These are phyloP conservation scores for Aspergillus ibericus DNA, from an alignment of 2,329 filamentous ascomycete genomes.

Conservation along the genomic window DNA sequence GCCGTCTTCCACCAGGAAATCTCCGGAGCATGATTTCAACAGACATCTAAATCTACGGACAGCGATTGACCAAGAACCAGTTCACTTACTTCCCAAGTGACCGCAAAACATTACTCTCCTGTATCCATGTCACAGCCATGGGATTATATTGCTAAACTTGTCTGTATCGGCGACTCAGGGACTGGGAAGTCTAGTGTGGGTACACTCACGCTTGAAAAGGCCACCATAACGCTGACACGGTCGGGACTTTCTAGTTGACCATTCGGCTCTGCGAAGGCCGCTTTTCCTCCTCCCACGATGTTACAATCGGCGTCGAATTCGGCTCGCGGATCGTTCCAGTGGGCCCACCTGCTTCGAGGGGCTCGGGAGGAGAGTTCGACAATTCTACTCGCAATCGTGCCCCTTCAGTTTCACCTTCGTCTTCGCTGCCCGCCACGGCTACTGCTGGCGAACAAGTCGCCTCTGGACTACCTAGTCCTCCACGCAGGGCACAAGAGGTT, in stretches of 20 bases:
- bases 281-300: slow-evolving; percentile 91
- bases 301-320: slow-evolving; percentile 96
- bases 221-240: slow-evolving; percentile 11
- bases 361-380: slow-evolving; percentile 54
- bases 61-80: slow-evolving; percentile 3
- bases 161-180: slow-evolving; percentile 94
- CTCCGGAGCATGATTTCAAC: slow-evolving; percentile 18
- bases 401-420: slow-evolving; percentile 11
- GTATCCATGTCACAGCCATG: slow-evolving; percentile 63
- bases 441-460: slow-evolving; percentile 16
- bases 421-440: slow-evolving; percentile 11
- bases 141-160: slow-evolving; percentile 99
- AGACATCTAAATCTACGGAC: slow-evolving; percentile 11
- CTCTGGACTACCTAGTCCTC: slow-evolving; percentile 37
- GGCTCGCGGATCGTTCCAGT: slow-evolving; percentile 90
- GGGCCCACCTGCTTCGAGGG: slow-evolving; percentile 71
- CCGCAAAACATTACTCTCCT: slow-evolving; percentile 10
- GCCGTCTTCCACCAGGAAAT: slow-evolving; percentile 1
- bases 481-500: slow-evolving; percentile 35
- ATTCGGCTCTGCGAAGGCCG: slow-evolving; percentile 95
- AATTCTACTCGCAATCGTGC: slow-evolving; percentile 6
- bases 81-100: neutral
- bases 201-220: slow-evolving; percentile 6
- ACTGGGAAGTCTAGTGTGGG: slow-evolving; percentile 83
- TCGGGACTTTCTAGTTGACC: slow-evolving; percentile 63